Evolutionary conservation across 108 stramenopile genomes (phyloP).

Genomic region (Hondaea fermentalgiana): DNA sequence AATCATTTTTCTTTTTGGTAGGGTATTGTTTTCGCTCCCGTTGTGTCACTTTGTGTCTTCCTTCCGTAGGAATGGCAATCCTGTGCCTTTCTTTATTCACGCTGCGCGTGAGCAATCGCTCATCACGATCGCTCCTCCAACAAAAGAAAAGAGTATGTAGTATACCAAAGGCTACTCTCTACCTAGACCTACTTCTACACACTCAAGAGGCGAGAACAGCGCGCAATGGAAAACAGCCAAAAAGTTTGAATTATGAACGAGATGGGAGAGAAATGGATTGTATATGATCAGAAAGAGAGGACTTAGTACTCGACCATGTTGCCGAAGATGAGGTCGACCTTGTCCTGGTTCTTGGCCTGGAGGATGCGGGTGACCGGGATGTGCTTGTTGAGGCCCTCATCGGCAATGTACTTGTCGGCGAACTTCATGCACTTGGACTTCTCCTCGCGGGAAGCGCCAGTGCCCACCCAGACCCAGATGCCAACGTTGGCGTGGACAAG

Average conservation of each 20-base stretch:
- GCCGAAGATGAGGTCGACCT: conserved; percentile 13
- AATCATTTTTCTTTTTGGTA: too few species aligned
- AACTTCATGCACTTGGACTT: background rate
- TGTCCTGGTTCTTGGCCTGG: conserved; percentile 17
- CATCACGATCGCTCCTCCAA: too few species aligned
- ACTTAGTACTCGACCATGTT: conserved; percentile 21
- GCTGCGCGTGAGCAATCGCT: too few species aligned
- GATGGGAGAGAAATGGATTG: background rate
- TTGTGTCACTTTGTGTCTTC: too few species aligned
- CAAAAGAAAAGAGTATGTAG: too few species aligned
- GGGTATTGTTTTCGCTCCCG: too few species aligned
- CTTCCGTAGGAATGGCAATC: too few species aligned
- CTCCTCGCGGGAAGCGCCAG: background rate
- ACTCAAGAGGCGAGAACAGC: background rate
- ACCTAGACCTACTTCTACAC: too few species aligned
- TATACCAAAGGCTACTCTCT: too few species aligned
- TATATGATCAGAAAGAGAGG: background rate
- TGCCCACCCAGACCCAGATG: conserved; percentile 66
- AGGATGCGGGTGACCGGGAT: conserved; percentile 17
- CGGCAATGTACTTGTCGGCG: conserved; percentile 15
- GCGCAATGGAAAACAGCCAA: background rate
- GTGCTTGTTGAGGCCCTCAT: conserved; percentile 20
- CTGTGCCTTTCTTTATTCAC: too few species aligned
- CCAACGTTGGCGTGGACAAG: conserved; percentile 62
- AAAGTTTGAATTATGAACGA: background rate